Conservation (phyloP, 768 basidiomycete genomes). For the Mycena rosella region DNA sequence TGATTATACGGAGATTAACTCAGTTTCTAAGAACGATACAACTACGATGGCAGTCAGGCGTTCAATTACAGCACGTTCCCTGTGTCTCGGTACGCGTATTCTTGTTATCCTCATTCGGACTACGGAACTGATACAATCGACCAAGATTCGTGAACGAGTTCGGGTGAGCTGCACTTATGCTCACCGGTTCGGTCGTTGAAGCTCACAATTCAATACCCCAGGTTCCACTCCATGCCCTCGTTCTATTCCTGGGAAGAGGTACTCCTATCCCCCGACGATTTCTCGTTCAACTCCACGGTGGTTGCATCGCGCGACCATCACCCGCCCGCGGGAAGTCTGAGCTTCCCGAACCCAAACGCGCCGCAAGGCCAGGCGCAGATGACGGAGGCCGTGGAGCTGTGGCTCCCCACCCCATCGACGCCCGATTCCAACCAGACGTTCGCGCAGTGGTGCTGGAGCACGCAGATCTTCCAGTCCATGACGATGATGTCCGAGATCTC, state of each 20-base stretch:
- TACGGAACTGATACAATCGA: neutral
- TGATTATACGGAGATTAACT: neutral
- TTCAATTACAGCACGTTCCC: constrained; percentile 69
- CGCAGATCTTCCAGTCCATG: constrained; percentile 71
- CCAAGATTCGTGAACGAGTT: constrained; percentile 70
- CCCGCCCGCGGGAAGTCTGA: constrained; percentile 63
- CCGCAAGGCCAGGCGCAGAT: constrained; percentile 66
- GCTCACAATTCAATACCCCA: constrained; percentile 33
- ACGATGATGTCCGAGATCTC: constrained; percentile 71
- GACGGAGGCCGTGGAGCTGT: constrained; percentile 63
- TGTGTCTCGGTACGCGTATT: constrained; percentile 54
- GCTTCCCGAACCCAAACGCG: constrained; percentile 69
- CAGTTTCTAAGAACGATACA: constrained; percentile 60
- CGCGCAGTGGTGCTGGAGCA: constrained; percentile 74
- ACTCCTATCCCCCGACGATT: constrained; percentile 61
- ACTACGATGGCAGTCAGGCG: constrained; percentile 65
- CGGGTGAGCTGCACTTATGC: constrained; percentile 57
- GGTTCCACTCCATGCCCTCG: constrained; percentile 74
- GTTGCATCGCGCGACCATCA: constrained; percentile 70
- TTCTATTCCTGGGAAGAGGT: constrained; percentile 74
- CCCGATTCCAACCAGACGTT: constrained; percentile 67
- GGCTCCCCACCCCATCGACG: constrained; percentile 66
- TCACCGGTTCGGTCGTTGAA: neutral
- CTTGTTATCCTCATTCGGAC: neutral
- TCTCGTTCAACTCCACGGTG: constrained; percentile 69